A percentile compares a stretch with the other conserved stretches of the same genome.
Evolutionary conservation across 2,329 filamentous ascomycete genomes (phyloP).

Genomic region (Stachybotrys echinatus): DNA sequence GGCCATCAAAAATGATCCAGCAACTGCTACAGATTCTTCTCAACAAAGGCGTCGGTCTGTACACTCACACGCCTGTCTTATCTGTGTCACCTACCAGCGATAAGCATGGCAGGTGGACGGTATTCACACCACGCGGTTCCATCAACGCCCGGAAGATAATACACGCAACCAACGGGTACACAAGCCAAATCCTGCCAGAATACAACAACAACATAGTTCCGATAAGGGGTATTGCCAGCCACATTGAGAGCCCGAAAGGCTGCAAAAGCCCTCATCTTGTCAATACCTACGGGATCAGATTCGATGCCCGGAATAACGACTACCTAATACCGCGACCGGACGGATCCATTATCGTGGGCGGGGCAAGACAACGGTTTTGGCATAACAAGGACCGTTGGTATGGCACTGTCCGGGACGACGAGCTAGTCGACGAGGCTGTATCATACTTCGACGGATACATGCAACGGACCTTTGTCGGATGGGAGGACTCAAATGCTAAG

Average conservation of each 20-base stretch:
- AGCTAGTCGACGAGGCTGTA: slow-evolving; percentile 34
- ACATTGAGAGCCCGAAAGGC: slow-evolving; percentile 16
- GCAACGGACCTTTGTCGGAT: slow-evolving; percentile 40
- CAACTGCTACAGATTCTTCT: slow-evolving; percentile 8
- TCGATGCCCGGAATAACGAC: slow-evolving; percentile 13
- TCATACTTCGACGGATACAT: slow-evolving; percentile 43
- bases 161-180: slow-evolving; percentile 65
- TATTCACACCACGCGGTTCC: slow-evolving; percentile 26
- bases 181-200: slow-evolving; percentile 51
- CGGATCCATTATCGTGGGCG: slow-evolving; percentile 28
- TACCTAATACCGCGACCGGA: slow-evolving; percentile 40
- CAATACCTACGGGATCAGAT: slow-evolving; percentile 18
- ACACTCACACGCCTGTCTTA: slow-evolving; percentile 9
- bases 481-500: slow-evolving; percentile 35
- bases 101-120: not conserved
- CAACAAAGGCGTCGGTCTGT: slow-evolving; percentile 5
- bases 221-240: slow-evolving; percentile 42
- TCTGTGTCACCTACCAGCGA: slow-evolving; percentile 4
- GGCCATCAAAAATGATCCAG: slow-evolving; percentile 11
- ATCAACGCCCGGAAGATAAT: slow-evolving; percentile 50
- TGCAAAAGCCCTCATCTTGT: slow-evolving; percentile 10
- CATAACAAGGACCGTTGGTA: slow-evolving; percentile 34
- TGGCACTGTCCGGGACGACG: slow-evolving; percentile 37
- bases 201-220: slow-evolving; percentile 60
- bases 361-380: slow-evolving; percentile 23